A percentile compares a stretch with the other conserved stretches of the same genome.
Evolutionary conservation across 2,329 filamentous ascomycete genomes (phyloP).

Genomic region (Phoma sp.): DNA sequence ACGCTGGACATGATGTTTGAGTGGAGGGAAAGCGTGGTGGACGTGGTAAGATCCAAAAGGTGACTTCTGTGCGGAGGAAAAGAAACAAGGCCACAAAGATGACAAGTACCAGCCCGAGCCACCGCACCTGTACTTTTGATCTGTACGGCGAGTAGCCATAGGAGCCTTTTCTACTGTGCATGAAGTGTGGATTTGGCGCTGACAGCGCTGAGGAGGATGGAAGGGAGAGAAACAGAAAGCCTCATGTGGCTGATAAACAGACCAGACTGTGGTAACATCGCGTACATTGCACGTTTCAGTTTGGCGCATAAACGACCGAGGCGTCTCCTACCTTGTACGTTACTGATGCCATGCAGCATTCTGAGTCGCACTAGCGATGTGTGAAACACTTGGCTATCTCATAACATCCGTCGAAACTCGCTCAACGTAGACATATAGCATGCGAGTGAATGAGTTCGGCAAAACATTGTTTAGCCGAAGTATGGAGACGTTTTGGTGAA

Average conservation of each 20-base stretch:
- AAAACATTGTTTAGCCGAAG: constrained; percentile 11
- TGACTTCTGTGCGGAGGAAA: constrained; percentile 11
- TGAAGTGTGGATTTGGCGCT: constrained; percentile 1
- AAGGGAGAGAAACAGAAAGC: neutral
- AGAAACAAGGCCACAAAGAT: constrained; percentile 19
- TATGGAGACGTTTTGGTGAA: neutral
- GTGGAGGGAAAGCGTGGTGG: constrained; percentile 15
- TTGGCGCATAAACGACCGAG: neutral
- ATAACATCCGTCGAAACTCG: neutral
- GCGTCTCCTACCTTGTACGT: constrained; percentile 1
- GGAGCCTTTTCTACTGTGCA: constrained; percentile 22
- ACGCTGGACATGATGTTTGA: constrained; percentile 24
- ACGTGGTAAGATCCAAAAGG: constrained; percentile 18
- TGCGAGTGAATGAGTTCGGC: neutral
- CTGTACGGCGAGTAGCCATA: constrained; percentile 14
- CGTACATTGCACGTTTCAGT: constrained; percentile 15
- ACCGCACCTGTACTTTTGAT: constrained; percentile 20
- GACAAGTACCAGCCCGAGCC: constrained; percentile 20
- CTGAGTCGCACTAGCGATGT: constrained; percentile 15
- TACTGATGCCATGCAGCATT: constrained; percentile 3
- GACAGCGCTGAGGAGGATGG: neutral
- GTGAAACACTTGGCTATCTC: constrained; percentile 13
- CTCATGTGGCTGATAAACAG: constrained; percentile 5
- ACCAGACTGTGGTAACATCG: neutral
- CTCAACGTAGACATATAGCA: constrained; percentile 1